Conservation (phyloP, 2,329 filamentous ascomycete species). For the Epicoccum sorghinum region DNA sequence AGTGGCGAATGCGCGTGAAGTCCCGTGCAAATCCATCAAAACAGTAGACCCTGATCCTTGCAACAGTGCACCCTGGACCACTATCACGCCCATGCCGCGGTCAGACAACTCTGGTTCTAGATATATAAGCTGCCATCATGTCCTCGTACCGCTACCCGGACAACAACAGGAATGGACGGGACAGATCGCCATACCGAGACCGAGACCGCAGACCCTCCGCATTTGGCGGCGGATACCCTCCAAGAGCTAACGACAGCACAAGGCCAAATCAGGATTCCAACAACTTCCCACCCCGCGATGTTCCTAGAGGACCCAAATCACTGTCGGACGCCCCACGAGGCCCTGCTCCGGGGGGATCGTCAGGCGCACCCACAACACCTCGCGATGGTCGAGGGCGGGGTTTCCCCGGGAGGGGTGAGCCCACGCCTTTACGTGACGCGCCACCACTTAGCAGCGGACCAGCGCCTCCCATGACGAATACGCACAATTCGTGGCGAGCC, state of each 20-base stretch:
- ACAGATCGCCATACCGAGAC: conserved; percentile 58
- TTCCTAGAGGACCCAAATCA: conserved; percentile 82
- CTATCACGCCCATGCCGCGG: conserved; percentile 9
- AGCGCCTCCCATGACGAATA: conserved; percentile 27
- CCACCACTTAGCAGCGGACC: conserved; percentile 51
- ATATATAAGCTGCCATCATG: conserved; percentile 27
- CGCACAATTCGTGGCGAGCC: conserved; percentile 62
- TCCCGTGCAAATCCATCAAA: background rate
- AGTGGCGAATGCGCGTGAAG: background rate
- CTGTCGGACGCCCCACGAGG: conserved; percentile 66
- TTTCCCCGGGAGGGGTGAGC: conserved; percentile 65
- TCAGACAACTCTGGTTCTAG: background rate
- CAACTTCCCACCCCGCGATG: conserved; percentile 58
- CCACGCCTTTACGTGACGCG: conserved; percentile 64
- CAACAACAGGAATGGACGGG: conserved; percentile 49
- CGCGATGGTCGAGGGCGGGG: conserved; percentile 64
- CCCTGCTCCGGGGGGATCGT: conserved; percentile 39
- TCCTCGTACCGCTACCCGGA: conserved; percentile 45
- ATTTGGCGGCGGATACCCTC: conserved; percentile 61
- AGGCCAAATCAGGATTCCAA: conserved; percentile 38
- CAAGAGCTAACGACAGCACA: conserved; percentile 49
- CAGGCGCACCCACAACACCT: conserved; percentile 52
- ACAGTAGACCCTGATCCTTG: background rate
- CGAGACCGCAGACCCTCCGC: conserved; percentile 70
- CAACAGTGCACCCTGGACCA: background rate